A percentile compares a stretch with the other conserved stretches of the same genome.
These are phyloP conservation scores for Chaetomiaceae sp. DNA, from an alignment of 2,329 filamentous ascomycete genomes.

Conservation along the genomic window DNA sequence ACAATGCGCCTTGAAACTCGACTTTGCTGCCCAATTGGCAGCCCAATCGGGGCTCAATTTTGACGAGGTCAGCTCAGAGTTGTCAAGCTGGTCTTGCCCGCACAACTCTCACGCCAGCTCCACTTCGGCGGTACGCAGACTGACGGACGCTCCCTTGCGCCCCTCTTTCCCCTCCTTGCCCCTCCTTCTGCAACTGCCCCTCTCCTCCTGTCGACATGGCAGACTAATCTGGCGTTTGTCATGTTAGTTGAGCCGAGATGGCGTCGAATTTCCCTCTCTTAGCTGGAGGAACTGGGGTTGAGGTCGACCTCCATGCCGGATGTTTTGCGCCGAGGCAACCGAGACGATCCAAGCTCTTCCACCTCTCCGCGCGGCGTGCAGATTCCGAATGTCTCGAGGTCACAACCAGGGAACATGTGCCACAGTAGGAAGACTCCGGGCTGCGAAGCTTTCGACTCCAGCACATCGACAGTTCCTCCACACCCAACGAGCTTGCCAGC, in stretches of 20 bases:
- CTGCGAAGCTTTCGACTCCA: too few species aligned
- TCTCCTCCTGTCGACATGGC: not conserved
- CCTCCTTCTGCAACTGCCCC: slow-evolving; percentile 9
- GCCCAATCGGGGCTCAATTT: slow-evolving; percentile 26
- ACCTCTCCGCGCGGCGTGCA: too few species aligned
- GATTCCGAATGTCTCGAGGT: too few species aligned
- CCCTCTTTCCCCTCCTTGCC: slow-evolving; percentile 17
- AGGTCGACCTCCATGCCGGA: too few species aligned
- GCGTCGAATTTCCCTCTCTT: not conserved
- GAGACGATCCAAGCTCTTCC: too few species aligned
- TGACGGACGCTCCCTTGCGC: not conserved
- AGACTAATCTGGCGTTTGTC: not conserved
- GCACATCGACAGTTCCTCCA: too few species aligned
- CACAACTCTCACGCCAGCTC: slow-evolving; percentile 7
- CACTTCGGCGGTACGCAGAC: slow-evolving; percentile 5
- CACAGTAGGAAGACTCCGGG: too few species aligned
- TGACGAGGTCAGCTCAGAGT: slow-evolving; percentile 19
- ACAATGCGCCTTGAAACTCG: not conserved
- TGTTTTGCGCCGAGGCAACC: too few species aligned
- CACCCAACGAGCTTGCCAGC: too few species aligned
- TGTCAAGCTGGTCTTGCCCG: not conserved
- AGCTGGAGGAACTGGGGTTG: not conserved
- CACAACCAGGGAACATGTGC: too few species aligned
- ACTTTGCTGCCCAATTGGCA: slow-evolving; percentile 24
- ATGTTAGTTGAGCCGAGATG: slow-evolving; percentile 1